Conservation (phyloP, 2,329 filamentous ascomycete genomes). For the Coccinonectria pachysandricola region DNA sequence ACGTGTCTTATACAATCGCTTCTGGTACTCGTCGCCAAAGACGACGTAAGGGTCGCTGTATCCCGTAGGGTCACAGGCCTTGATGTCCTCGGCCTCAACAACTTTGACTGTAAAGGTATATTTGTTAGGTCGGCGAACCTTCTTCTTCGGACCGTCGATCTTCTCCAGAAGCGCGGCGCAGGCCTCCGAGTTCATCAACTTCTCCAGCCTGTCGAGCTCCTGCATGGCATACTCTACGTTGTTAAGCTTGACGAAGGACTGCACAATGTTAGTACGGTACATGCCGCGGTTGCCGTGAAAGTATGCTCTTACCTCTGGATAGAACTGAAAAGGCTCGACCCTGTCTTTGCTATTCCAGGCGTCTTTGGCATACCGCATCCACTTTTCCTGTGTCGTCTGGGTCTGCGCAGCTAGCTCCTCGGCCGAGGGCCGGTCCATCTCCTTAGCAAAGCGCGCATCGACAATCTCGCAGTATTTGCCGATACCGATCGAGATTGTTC, state of each 20-base stretch:
- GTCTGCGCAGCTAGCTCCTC: slow-evolving; percentile 71
- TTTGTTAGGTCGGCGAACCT: slow-evolving; percentile 60
- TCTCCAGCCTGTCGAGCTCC: slow-evolving; percentile 83
- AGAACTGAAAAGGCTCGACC: slow-evolving; percentile 94
- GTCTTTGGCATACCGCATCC: slow-evolving; percentile 87
- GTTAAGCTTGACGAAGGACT: slow-evolving; percentile 97
- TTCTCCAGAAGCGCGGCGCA: slow-evolving; percentile 74
- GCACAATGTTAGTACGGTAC: slow-evolving; percentile 19
- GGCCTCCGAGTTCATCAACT: slow-evolving; percentile 79
- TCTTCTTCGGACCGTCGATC: slow-evolving; percentile 59
- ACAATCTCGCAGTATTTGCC: slow-evolving; percentile 85
- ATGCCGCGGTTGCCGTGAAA: too few species aligned
- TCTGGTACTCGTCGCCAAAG: slow-evolving; percentile 93
- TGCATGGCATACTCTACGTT: slow-evolving; percentile 93
- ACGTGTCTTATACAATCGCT: slow-evolving; percentile 86
- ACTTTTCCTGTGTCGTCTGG: slow-evolving; percentile 82
- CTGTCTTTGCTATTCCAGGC: slow-evolving; percentile 87
- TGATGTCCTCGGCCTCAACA: slow-evolving; percentile 93
- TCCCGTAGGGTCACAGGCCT: slow-evolving; percentile 93
- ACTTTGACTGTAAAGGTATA: slow-evolving; percentile 99
- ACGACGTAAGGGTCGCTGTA: slow-evolving; percentile 96
- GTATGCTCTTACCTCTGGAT: slow-evolving; percentile 59
- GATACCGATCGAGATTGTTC: slow-evolving; percentile 72
- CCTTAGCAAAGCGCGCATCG: slow-evolving; percentile 72
- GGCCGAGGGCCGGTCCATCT: slow-evolving; percentile 87